Base-by-base conservation (phyloP, 2,329 filamentous ascomycete species). In the Malbranchea zuffiana region DNA sequence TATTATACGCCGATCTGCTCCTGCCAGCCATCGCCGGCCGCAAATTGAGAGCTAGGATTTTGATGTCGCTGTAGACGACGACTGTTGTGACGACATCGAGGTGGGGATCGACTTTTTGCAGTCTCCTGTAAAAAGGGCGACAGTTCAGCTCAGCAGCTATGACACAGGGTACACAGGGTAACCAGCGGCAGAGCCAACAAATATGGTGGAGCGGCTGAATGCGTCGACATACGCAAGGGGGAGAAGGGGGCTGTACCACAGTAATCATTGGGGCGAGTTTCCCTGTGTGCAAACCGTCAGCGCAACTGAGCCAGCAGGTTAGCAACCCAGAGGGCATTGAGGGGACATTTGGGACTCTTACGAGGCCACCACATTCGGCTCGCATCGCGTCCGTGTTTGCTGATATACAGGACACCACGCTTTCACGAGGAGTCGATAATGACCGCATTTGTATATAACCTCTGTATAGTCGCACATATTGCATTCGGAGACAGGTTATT, bases 381-480 rank as follows among this genome's bases (percentile, higher is more conserved):
- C 66, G 53, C 71, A 75, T 42, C 71, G 59, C 44, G 65, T 67
- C 45, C 74, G 71, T 20, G 70, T 71, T 46, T 68, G 64, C 54
- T 61, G 57, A 45, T 62, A 62, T 42, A 44, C 51, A 30, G 50
- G 50, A 59, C 71, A 74, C 71, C 71, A 74, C 12, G 68, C 68
- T 44, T 68, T 62, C 30, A 74, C 71, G 6, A 67, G 68, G 47
- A 67, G 74, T 21, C 71, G 63, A 40, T 69, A 55, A 53, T 75
- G 71, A 33, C 62, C 63, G 54, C 71, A 75, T 26, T 63, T 60
- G 50, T 71, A 75, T 42, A 72, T 67, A 37, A 75, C 71, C 54
- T 74, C 67, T 15, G 66, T 74, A 47, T 74, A 74, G 51, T 74
- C 70, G 52, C 71, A 75, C 71, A 75, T 75, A 33, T 37, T 55